Evolutionary conservation across 78 protist species (phyloP), one percentile per base, ranked within the genome.

Genomic region (Dictyostelium purpureum): DNA sequence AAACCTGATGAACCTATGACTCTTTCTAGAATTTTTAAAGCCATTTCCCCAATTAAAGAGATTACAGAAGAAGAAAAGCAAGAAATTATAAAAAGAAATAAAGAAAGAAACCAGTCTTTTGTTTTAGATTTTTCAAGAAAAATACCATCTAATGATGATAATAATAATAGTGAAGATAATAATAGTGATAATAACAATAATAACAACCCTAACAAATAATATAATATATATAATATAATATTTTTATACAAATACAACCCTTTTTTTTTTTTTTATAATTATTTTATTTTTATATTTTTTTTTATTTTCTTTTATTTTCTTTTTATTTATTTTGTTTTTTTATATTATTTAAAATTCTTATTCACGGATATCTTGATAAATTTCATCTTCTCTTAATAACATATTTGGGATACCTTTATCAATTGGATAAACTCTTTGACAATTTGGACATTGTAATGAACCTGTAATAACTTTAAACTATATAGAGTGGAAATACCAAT

Each of bases 321-420:
- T 57, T 1, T 76, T 51, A 2, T 21, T 21, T 35, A 47, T 76
- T 26, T 76, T 77, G 7, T 37, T 37, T n/a, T 21, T 61, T 9
- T 61, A 11, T 33, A 1, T 42, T 24, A 61, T 7, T 18, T 61
- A 42, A 65, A 65, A 16, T 0, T 24, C 52, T 75, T 75, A 75
- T 75, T 75, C 81, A 24, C 28, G 66, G 59, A 85, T 47, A 61
- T 85, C 92, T 85, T 85, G 92, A 73, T 85, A 85, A 47, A 85
- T 85, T 73, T 85, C 92, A 43, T 73, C 82, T 61, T 85, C 92
- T 73, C 79, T 85, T 73, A 85, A 85, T 61, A 85, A 73, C 92
- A 85, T 85, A 47, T 85, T 85, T 85, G 92, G 92, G 45, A 85
- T 85, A 61, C 92, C 92, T 35, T 59, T 65, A 21, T 85, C 92